Percentiles rank a stretch among this genome's conserved stretches.
These are phyloP conservation scores for Urochloa ruziziensis DNA, from an alignment of 176 grass and related monocot genomes.

Conservation along the genomic window DNA sequence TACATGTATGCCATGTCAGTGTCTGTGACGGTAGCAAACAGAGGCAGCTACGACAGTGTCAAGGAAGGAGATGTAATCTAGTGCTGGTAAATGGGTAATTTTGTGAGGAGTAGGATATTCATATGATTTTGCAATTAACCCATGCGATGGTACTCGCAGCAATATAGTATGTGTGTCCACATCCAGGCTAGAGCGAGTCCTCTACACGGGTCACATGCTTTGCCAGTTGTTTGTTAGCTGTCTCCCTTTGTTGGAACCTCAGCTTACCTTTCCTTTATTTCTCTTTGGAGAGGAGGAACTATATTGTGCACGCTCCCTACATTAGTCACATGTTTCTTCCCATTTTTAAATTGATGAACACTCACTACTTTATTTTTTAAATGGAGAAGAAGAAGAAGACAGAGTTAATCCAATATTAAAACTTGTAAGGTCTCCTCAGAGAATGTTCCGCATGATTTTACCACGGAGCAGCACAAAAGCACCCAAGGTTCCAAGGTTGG, in stretches of 20 bases:
- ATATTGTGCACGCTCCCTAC: neutral
- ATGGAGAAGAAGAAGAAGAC: too few species aligned
- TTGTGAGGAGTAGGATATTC: neutral
- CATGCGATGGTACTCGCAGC: neutral
- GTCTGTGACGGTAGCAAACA: neutral
- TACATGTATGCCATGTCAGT: neutral
- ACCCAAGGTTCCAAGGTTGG: too few species aligned
- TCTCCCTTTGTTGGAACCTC: neutral
- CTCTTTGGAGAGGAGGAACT: neutral
- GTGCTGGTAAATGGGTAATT: neutral
- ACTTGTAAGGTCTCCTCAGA: neutral
- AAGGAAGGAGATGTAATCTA: neutral
- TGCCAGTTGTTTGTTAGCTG: slow-evolving; percentile 7
- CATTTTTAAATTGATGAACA: neutral
- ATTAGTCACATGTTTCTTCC: neutral
- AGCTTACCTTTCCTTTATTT: neutral
- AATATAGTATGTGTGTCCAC: neutral
- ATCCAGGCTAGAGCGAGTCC: neutral
- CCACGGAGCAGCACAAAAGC: neutral
- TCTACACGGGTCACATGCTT: neutral
- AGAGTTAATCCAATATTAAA: neutral
- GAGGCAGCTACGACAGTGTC: neutral
- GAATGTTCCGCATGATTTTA: neutral
- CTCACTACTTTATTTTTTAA: neutral
- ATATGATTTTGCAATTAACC: neutral